Percentiles rank a stretch among this genome's conserved stretches.
Evolutionary conservation across 1,284 basidiomycete species (phyloP).

Genomic region (Golubevia sp.): DNA sequence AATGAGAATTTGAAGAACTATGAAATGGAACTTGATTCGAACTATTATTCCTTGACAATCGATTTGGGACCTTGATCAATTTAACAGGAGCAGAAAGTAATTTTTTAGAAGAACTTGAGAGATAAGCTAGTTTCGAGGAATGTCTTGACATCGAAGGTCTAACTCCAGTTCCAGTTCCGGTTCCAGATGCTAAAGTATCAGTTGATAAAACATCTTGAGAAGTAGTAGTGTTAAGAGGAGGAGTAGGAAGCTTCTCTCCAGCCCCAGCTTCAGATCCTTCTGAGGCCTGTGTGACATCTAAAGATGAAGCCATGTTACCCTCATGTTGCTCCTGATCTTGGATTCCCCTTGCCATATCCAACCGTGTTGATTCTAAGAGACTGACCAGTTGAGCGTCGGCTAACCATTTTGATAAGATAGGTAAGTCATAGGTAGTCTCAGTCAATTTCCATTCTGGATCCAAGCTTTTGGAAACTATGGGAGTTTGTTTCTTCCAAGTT

Average conservation of each 20-base stretch:
- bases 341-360: neutral
- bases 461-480: conserved; percentile 38
- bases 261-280: conserved; percentile 7
- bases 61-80: conserved; percentile 5
- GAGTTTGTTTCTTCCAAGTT: conserved; percentile 13
- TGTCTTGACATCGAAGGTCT: neutral
- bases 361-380: neutral
- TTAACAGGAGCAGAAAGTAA: conserved; percentile 36
- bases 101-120: conserved; percentile 29
- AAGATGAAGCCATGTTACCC: neutral
- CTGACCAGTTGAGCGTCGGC: neutral
- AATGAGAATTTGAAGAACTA: too few relatives aligned
- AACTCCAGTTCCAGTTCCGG: neutral
- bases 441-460: conserved; percentile 37
- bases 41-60: too few relatives aligned
- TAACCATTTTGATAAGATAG: conserved; percentile 36
- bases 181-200: neutral
- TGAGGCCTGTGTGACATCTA: conserved; percentile 12
- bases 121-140: conserved; percentile 6
- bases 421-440: conserved; percentile 44
- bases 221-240: neutral
- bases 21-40: too few relatives aligned
- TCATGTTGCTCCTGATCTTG: neutral
- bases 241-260: neutral
- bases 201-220: neutral